Evolutionary conservation across 2,329 filamentous ascomycete species (phyloP).

Genomic region (Ramichloridium luteum): DNA sequence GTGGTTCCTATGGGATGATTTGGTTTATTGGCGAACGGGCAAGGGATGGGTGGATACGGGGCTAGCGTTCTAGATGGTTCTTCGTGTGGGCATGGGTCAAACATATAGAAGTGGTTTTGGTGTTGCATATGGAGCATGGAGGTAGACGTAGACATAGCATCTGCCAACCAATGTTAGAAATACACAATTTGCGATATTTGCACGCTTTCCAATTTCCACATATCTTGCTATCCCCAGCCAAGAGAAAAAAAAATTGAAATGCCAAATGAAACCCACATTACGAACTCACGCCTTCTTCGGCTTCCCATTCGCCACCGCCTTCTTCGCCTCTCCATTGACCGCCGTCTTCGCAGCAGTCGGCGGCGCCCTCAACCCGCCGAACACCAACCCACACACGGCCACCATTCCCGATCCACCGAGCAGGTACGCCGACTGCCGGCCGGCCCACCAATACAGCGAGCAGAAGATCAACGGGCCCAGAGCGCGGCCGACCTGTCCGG

Average conservation of each 20-base stretch:
- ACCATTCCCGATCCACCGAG: conserved; percentile 72
- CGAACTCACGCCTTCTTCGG: too few relatives aligned
- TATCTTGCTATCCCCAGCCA: too few relatives aligned
- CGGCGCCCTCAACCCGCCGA: conserved; percentile 59
- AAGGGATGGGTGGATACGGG: conserved; percentile 53
- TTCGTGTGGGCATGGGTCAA: too few relatives aligned
- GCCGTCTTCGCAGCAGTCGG: conserved; percentile 15
- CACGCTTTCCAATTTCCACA: too few relatives aligned
- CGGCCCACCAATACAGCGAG: conserved; percentile 96
- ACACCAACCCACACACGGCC: conserved; percentile 57
- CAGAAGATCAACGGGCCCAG: conserved; percentile 85
- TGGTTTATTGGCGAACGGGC: conserved; percentile 48
- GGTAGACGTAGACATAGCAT: too few relatives aligned
- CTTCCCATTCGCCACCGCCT: too few relatives aligned
- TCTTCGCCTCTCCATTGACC: background rate
- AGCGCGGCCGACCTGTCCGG: conserved; percentile 77
- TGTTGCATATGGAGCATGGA: too few relatives aligned
- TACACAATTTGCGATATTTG: too few relatives aligned
- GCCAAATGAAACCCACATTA: too few relatives aligned
- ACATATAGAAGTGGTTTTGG: too few relatives aligned
- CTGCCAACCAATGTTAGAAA: too few relatives aligned
- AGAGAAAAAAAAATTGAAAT: too few relatives aligned
- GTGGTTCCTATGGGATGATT: conserved; percentile 51
- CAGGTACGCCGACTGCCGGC: conserved; percentile 70
- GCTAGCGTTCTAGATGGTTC: conserved; percentile 27